These are phyloP conservation scores for Silene uniflora DNA, from an alignment of 148 eudicot species.

Conservation along the genomic window DNA sequence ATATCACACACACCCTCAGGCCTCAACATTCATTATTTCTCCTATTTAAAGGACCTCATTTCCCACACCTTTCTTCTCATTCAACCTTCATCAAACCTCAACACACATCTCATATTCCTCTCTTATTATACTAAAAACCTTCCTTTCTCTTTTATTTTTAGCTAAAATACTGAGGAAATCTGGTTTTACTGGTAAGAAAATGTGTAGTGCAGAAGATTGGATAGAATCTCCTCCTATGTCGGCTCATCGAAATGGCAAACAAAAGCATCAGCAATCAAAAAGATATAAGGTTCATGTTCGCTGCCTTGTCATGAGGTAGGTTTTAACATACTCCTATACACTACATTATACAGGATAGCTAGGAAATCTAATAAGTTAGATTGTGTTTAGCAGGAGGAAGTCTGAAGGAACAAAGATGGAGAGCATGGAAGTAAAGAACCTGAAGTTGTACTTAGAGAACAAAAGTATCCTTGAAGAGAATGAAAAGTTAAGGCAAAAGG, in stretches of 20 bases:
- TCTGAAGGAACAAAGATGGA: conserved; percentile 22
- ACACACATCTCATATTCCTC: too few relatives aligned
- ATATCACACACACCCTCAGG: conserved; percentile 26
- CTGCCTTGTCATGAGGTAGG: conserved; percentile 23
- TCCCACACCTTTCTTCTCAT: not conserved
- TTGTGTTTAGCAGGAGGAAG: conserved; percentile 21
- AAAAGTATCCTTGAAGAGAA: conserved; percentile 62
- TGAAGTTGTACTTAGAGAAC: conserved; percentile 84
- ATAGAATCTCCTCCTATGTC: conserved; percentile 24
- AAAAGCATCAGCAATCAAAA: conserved; percentile 21
- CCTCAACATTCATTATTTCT: not conserved
- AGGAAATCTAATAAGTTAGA: not conserved
- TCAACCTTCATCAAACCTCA: not conserved
- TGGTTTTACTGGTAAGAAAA: not conserved
- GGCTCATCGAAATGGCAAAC: not conserved
- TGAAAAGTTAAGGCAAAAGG: conserved; percentile 60
- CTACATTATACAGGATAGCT: not conserved
- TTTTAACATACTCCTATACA: not conserved
- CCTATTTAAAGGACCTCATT: conserved; percentile 35
- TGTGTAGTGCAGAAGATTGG: conserved; percentile 41
- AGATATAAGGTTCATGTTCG: conserved; percentile 37
- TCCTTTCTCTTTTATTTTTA: not conserved
- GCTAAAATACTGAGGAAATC: not conserved
- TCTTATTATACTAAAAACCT: too few relatives aligned
- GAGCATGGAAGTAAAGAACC: conserved; percentile 60